A percentile compares a stretch with the other conserved stretches of the same genome.
These are phyloP conservation scores for Solanum sejunctum DNA, from an alignment of 257 asterid genomes.

Conservation along the genomic window DNA sequence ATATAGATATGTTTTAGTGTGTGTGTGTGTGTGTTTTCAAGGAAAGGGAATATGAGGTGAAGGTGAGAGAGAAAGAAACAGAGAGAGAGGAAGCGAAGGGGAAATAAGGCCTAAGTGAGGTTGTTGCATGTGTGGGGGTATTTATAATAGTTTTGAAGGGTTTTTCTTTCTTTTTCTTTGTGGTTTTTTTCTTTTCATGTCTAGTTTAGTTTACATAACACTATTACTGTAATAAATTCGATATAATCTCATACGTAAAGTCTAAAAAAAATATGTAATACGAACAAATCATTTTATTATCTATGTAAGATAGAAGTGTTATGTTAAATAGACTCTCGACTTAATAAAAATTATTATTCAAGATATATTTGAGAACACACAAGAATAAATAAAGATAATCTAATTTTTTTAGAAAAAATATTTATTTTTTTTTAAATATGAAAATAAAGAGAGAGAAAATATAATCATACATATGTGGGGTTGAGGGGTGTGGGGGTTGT, in stretches of 20 bases:
- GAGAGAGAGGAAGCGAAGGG: not conserved
- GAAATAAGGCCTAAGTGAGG: slow-evolving; percentile 12
- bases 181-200: not conserved
- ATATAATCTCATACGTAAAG: not conserved
- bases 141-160: slow-evolving; percentile 38
- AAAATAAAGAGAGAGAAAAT: not conserved
- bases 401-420: not conserved
- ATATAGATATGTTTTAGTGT: not conserved
- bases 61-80: slow-evolving; percentile 7
- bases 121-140: slow-evolving; percentile 63
- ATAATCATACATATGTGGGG: too few relatives aligned
- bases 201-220: not conserved
- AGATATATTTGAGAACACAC: not conserved
- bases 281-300: rapidly evolving
- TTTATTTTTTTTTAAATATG: not conserved
- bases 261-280: not conserved
- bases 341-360: not conserved
- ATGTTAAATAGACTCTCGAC: rapidly evolving
- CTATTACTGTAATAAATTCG: not conserved
- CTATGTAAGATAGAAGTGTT: not conserved
- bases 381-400: not conserved
- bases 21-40: not conserved
- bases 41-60: not conserved
- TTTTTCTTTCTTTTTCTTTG: not conserved
- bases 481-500: too few relatives aligned